Conservation (phyloP, 2,329 filamentous ascomycete genomes). For the Stachybotrys chlorohalonatus region DNA sequence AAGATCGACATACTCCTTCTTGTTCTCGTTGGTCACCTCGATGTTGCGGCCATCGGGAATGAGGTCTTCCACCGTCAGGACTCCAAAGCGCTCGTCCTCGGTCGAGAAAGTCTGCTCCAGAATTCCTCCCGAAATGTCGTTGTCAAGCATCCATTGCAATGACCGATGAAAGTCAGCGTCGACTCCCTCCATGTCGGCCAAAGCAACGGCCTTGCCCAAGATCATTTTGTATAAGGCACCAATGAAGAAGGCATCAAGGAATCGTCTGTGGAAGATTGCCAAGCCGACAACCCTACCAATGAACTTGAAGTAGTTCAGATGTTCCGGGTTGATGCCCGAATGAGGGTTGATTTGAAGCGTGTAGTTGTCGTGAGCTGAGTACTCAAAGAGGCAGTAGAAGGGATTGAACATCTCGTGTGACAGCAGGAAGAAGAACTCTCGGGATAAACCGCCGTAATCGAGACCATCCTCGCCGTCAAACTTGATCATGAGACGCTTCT, state of each 20-base stretch:
- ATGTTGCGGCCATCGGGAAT: constrained; percentile 87
- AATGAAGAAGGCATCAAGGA: constrained; percentile 98
- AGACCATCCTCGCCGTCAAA: constrained; percentile 97
- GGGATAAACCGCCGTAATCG: constrained; percentile 93
- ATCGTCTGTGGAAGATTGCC: constrained; percentile 95
- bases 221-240: constrained; percentile 99
- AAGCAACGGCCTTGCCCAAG: constrained; percentile 78
- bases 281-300: constrained; percentile 95
- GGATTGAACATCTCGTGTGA: constrained; percentile 99
- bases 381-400: constrained; percentile 99
- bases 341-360: constrained; percentile 99
- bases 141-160: constrained; percentile 95
- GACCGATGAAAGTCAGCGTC: constrained; percentile 97
- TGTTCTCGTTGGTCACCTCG: constrained; percentile 96
- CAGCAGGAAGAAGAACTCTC: constrained; percentile 98
- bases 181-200: constrained; percentile 98
- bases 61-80: constrained; percentile 86
- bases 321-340: constrained; percentile 97
- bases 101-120: constrained; percentile 94
- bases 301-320: constrained; percentile 99
- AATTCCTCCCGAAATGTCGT: constrained; percentile 86
- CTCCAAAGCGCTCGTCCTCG: constrained; percentile 94
- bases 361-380: constrained; percentile 99
- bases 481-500: constrained; percentile 99
- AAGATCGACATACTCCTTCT: constrained; percentile 95